Evolutionary conservation across 2,329 filamentous ascomycete genomes (phyloP).

Genomic region (Monosporascus sp.): DNA sequence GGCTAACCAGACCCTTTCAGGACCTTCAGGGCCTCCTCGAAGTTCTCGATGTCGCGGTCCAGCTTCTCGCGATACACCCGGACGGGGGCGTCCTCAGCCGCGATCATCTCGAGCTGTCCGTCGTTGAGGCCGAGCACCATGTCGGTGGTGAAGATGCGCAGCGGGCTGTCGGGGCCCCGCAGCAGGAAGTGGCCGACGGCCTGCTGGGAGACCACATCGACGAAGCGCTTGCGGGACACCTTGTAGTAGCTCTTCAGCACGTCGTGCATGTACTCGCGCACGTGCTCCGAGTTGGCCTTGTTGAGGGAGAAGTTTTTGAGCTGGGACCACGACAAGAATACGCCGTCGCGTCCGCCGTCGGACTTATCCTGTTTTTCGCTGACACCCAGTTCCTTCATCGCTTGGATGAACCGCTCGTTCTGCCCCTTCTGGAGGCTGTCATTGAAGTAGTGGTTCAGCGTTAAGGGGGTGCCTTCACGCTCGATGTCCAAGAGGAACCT

Average conservation of each 20-base stretch:
- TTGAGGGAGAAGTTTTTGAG: slow-evolving; percentile 18
- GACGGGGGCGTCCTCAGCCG: slow-evolving; percentile 47
- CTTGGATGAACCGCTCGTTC: slow-evolving; percentile 13
- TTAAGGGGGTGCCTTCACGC: slow-evolving; percentile 36
- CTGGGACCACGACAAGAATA: slow-evolving; percentile 16
- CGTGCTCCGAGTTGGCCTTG: slow-evolving; percentile 28
- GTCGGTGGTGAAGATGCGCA: slow-evolving; percentile 46
- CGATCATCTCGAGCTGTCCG: slow-evolving; percentile 49
- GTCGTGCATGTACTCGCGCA: slow-evolving; percentile 52
- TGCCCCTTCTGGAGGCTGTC: slow-evolving; percentile 24
- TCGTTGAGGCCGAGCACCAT: slow-evolving; percentile 44
- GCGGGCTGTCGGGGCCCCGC: slow-evolving; percentile 41
- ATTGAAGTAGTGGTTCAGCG: slow-evolving; percentile 48
- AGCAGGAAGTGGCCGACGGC: slow-evolving; percentile 51
- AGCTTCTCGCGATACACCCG: slow-evolving; percentile 39
- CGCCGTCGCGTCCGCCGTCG: slow-evolving; percentile 11
- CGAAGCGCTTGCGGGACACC: slow-evolving; percentile 55
- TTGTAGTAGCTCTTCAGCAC: slow-evolving; percentile 58
- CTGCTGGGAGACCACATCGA: slow-evolving; percentile 59
- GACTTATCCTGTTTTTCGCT: slow-evolving; percentile 6
- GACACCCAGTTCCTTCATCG: slow-evolving; percentile 12
- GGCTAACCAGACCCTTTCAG: slow-evolving; percentile 18
- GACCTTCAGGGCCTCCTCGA: slow-evolving; percentile 32
- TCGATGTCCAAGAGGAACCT: slow-evolving; percentile 47
- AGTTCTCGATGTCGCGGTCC: slow-evolving; percentile 38